Base-by-base conservation (phyloP, 805 yeast genomes). In the Wickerhamomyces subpelliculosus region DNA sequence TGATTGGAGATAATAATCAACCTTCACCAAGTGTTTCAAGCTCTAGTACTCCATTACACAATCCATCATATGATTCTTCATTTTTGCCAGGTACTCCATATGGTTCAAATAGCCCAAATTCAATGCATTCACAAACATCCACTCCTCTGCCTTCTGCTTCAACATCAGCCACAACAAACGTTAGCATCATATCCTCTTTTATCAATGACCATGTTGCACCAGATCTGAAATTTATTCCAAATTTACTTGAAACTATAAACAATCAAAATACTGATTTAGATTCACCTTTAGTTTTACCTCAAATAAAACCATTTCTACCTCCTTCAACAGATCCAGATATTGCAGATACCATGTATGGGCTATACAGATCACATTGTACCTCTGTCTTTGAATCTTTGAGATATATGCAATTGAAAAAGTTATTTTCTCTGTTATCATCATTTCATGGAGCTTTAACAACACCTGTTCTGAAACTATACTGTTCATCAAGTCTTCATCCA, bases 281-380 rank as follows among this genome's bases (percentile, higher is more conserved):
- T 45, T 37, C 41, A n/a, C 54, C 53, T 19, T 38, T 52, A 54
- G 48, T 65, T 58, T 52, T 75, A 66, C 43, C 67, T 58, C 39
- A 62, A 47, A 51, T 55, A 18, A 53, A 41, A 19, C 44, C 48
- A n/a, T 52, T 37, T 27, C 29, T 51, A 18, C 54, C 54, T 7
- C 40, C 39, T 3, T 19, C 40, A 4, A 31, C 46, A 18, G 54
- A 54, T 29, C 5, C 27, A 3, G 58, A 54, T 48, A 70, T 76
- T 26, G 78, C 79, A 4, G 77, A 73, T 16, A 78, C 85, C 0
- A 62, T 86, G 34, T 71, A 69, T 40, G 75, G 79, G 4, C 56
- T 80, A 16, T 84, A 84, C 60, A 72, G 68, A 41, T 68, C 78
- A 8, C 80, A 82, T 53, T 80, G 87, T 51, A 72, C 73, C 27